Conservation (phyloP, 2,329 filamentous ascomycete species). For the Colletotrichum aenigma region DNA sequence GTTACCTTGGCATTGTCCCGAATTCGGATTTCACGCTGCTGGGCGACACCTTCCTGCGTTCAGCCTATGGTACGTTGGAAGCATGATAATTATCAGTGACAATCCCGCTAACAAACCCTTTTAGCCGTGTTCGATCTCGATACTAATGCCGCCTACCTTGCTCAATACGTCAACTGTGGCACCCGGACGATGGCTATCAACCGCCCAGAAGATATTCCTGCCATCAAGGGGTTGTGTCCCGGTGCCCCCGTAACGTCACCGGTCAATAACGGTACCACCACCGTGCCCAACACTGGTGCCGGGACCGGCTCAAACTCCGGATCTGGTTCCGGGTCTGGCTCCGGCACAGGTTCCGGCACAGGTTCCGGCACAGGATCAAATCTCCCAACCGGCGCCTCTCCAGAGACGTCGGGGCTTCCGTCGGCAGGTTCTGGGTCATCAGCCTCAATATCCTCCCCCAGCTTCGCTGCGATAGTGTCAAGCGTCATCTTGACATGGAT, state of each 20-base stretch:
- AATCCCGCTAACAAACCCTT: not conserved
- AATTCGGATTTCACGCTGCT: constrained; percentile 54
- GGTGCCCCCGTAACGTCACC: not conserved
- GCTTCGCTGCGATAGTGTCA: not conserved
- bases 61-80: constrained; percentile 49
- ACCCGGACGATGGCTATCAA: constrained; percentile 26
- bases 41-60: constrained; percentile 63
- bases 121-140: constrained; percentile 57
- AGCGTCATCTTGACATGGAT: not conserved
- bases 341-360: not conserved
- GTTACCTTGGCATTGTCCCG: constrained; percentile 55
- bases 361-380: not conserved
- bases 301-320: not conserved
- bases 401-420: not conserved
- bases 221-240: constrained; percentile 7
- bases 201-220: constrained; percentile 7
- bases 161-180: constrained; percentile 57
- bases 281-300: not conserved
- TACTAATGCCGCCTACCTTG: constrained; percentile 50
- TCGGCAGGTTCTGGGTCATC: not conserved
- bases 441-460: not conserved
- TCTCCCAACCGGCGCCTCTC: not conserved
- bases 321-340: not conserved
- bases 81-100: not conserved
- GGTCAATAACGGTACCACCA: not conserved